Evolutionary conservation across 2,329 filamentous ascomycete species (phyloP).

Genomic region (Teratosphaeria zuluensis): DNA sequence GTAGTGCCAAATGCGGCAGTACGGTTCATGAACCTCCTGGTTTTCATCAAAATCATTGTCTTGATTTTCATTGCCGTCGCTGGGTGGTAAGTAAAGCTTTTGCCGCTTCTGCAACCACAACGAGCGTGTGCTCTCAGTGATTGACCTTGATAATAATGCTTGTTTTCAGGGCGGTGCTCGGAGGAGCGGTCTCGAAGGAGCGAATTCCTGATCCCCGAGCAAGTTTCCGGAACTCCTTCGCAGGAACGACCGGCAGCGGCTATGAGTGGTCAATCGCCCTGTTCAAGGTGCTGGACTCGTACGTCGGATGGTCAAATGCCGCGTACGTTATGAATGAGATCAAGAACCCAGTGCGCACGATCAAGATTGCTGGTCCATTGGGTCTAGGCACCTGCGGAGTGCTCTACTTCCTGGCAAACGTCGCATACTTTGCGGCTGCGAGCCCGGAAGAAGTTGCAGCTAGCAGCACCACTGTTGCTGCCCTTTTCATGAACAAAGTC

Average conservation of each 20-base stretch:
- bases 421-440: slow-evolving; percentile 55
- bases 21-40: slow-evolving; percentile 56
- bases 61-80: slow-evolving; percentile 56
- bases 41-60: slow-evolving; percentile 56
- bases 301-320: slow-evolving; percentile 55
- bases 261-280: slow-evolving; percentile 61
- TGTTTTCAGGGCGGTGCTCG: slow-evolving; percentile 44
- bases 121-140: too few species aligned
- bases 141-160: background rate
- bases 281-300: slow-evolving; percentile 64
- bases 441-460: slow-evolving; percentile 45
- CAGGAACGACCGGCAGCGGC: slow-evolving; percentile 54
- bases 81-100: slow-evolving; percentile 31
- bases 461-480: slow-evolving; percentile 47
- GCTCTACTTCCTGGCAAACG: slow-evolving; percentile 57
- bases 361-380: slow-evolving; percentile 55
- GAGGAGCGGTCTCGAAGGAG: slow-evolving; percentile 47
- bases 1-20: slow-evolving; percentile 56
- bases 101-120: background rate
- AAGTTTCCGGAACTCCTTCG: slow-evolving; percentile 55
- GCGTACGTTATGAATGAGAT: slow-evolving; percentile 59
- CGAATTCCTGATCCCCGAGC: slow-evolving; percentile 42
- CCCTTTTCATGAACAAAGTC: slow-evolving; percentile 49
- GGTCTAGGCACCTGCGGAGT: slow-evolving; percentile 50
- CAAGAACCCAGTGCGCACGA: slow-evolving; percentile 53